Evolutionary conservation across 331 rosid genomes (phyloP).

Genomic region (Cydonia oblonga): DNA sequence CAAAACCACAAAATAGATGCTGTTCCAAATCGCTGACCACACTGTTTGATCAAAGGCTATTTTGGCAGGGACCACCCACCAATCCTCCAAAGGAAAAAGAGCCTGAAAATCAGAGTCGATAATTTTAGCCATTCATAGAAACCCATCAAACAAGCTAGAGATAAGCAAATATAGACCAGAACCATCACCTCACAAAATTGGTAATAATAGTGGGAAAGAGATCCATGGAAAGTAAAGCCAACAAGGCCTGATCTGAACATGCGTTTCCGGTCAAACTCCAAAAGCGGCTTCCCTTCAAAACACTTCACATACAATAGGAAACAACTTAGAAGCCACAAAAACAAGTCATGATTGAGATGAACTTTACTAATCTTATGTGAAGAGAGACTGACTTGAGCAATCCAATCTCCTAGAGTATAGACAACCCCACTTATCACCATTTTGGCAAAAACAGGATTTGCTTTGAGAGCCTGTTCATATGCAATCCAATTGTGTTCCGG

Average conservation of each 20-base stretch:
- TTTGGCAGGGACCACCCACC: conserved; percentile 98
- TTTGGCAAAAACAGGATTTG: conserved; percentile 81
- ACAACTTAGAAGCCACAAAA: background rate
- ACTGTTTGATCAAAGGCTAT: conserved; percentile 84
- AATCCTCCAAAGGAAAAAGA: conserved; percentile 71
- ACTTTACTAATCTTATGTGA: background rate
- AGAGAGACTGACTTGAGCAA: conserved; percentile 58
- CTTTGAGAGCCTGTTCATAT: conserved; percentile 73
- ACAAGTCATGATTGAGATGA: background rate
- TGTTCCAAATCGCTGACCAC: conserved; percentile 90
- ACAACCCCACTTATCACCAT: conserved; percentile 85
- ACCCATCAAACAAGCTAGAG: conserved; percentile 11
- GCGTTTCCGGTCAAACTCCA: conserved; percentile 69
- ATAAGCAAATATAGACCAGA: conserved; percentile 18
- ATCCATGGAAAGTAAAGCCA: conserved; percentile 88
- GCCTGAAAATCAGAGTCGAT: conserved; percentile 31
- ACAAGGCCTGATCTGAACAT: conserved; percentile 84
- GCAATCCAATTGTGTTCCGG: conserved; percentile 98
- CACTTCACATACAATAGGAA: conserved; percentile 41
- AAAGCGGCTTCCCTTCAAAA: conserved; percentile 76
- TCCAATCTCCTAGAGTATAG: conserved; percentile 89
- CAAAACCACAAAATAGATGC: conserved; percentile 68
- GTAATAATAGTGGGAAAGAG: conserved; percentile 94
- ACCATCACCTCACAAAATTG: conserved; percentile 82
- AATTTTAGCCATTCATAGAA: conserved; percentile 20